phyloP scores from a whole-genome alignment of 2,329 filamentous ascomycete genomes.

The Ascochyta koolunga region DNA sequence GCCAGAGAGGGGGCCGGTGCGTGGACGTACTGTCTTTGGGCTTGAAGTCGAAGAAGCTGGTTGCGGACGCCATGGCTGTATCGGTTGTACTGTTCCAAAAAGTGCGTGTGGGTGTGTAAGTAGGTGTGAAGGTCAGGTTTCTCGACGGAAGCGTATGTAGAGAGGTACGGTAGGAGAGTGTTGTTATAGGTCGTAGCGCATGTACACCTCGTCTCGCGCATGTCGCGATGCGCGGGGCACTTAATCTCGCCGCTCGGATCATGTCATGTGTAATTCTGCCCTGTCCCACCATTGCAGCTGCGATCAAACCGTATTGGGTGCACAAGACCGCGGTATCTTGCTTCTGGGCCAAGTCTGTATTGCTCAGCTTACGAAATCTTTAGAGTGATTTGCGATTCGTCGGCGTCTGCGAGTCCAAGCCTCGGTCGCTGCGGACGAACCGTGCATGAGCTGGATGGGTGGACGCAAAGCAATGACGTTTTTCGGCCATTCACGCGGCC shows the following conservation, averaged over 20 bases:
- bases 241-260: conserved; percentile 12
- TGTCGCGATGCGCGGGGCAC: conserved; percentile 17
- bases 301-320: conserved; percentile 2
- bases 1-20: not conserved
- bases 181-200: conserved; percentile 8
- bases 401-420: conserved; percentile 3
- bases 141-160: not conserved
- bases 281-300: not conserved
- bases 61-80: conserved; percentile 69
- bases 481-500: conserved; percentile 8
- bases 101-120: not conserved
- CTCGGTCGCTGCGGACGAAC: conserved; percentile 6
- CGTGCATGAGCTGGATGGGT: not conserved
- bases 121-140: not conserved
- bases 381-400: conserved; percentile 3
- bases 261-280: conserved; percentile 16
- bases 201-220: not conserved
- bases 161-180: not conserved
- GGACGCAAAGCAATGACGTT: conserved; percentile 8
- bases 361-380: conserved; percentile 12
- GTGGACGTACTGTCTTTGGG: conserved; percentile 75
- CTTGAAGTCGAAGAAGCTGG: conserved; percentile 82
- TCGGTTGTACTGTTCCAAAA: conserved; percentile 12
- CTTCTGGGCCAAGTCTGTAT: conserved; percentile 12
- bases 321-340: not conserved